Percentiles rank a stretch among this genome's conserved stretches.
These are phyloP conservation scores for Hymenoscyphus infarciens DNA, from an alignment of 2,329 filamentous ascomycete species.

Conservation along the genomic window DNA sequence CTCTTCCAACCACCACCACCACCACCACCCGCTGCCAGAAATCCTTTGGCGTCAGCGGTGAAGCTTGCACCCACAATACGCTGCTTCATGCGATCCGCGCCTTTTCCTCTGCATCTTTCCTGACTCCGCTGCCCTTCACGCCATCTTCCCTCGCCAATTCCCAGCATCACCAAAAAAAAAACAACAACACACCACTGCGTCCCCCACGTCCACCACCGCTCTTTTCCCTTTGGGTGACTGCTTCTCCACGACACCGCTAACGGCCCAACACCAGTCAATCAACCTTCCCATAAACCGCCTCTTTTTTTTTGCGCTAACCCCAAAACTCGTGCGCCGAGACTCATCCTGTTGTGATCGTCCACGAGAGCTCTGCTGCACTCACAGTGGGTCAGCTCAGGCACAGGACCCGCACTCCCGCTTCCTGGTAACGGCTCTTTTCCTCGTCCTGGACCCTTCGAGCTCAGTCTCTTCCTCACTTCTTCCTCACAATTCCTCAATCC, in stretches of 20 bases:
- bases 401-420: conserved; percentile 32
- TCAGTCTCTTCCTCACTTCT: conserved; percentile 19
- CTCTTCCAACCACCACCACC: not conserved
- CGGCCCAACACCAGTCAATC: conserved; percentile 9
- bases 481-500: conserved; percentile 22
- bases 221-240: not conserved
- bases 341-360: conserved; percentile 31
- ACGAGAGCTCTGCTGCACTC: conserved; percentile 24
- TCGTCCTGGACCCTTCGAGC: conserved; percentile 17
- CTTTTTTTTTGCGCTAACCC: conserved; percentile 24
- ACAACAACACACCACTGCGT: conserved; percentile 7
- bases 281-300: conserved; percentile 19
- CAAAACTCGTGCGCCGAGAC: conserved; percentile 16
- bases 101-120: conserved; percentile 20
- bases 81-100: conserved; percentile 26
- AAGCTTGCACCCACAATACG: conserved; percentile 18
- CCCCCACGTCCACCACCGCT: not conserved
- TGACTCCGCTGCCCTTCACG: not conserved
- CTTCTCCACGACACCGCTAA: conserved; percentile 13
- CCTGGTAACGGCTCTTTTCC: conserved; percentile 25
- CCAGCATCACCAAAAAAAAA: conserved; percentile 21
- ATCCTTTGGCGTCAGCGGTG: conserved; percentile 17
- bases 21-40: not conserved
- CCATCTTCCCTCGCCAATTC: conserved; percentile 8
- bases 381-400: conserved; percentile 22